These are phyloP conservation scores for Eucalyptus lansdowneana DNA, from an alignment of 345 rosid genomes.

Conservation along the genomic window DNA sequence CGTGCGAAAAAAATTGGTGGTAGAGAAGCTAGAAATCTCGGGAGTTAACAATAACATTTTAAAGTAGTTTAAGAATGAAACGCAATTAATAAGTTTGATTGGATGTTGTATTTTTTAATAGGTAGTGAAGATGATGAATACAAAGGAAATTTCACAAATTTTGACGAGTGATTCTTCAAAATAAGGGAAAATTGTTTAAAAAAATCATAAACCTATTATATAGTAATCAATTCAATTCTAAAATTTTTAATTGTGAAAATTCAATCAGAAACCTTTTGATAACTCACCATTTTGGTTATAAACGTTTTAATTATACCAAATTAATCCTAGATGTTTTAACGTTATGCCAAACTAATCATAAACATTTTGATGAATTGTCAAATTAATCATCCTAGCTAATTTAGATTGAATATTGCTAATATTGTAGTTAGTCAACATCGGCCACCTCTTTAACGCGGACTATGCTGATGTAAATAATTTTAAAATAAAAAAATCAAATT, in stretches of 20 bases:
- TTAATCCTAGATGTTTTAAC: too few relatives aligned
- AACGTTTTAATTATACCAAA: too few relatives aligned
- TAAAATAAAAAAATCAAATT: too few relatives aligned
- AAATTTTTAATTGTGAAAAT: not conserved
- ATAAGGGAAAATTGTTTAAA: not conserved
- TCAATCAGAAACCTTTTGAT: too few relatives aligned
- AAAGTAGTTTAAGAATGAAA: not conserved
- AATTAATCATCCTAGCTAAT: too few relatives aligned
- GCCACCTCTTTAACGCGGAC: fast-evolving
- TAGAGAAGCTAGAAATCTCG: not conserved
- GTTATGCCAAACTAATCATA: not conserved
- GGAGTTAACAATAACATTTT: not conserved
- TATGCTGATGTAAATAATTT: too few relatives aligned
- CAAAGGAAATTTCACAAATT: not conserved
- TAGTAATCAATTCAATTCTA: not conserved
- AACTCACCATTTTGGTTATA: too few relatives aligned
- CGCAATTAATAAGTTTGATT: not conserved
- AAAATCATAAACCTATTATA: not conserved
- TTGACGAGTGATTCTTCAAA: not conserved
- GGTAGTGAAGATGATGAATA: not conserved
- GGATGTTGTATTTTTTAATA: not conserved
- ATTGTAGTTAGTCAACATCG: fast-evolving
- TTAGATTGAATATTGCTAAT: not conserved
- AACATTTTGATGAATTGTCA: not conserved
- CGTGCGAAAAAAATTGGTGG: not conserved